Percentiles rank a stretch among this genome's conserved stretches.
Evolutionary conservation across 2,329 filamentous ascomycete species (phyloP).

Genomic region (Apiospora malaysiana): DNA sequence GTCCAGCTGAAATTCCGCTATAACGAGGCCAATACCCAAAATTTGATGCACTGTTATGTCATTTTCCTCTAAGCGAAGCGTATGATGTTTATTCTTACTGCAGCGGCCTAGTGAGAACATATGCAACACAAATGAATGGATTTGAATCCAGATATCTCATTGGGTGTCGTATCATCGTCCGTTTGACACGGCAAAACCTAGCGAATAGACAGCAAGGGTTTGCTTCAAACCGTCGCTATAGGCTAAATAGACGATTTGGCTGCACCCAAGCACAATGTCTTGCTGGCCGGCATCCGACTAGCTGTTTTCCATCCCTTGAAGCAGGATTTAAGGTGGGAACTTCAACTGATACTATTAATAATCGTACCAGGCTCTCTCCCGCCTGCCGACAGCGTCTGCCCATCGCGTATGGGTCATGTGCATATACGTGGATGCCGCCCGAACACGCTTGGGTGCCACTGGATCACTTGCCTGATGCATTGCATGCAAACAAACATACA

Average conservation of each 20-base stretch:
- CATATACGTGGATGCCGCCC: not conserved
- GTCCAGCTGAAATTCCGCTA: slow-evolving; percentile 4
- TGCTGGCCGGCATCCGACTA: not conserved
- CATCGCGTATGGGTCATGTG: slow-evolving; percentile 1
- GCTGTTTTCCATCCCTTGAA: not conserved
- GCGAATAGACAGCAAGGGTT: not conserved
- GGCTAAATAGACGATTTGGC: not conserved
- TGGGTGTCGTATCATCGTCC: not conserved
- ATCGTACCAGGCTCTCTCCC: not conserved
- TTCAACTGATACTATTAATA: not conserved
- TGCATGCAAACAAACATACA: not conserved
- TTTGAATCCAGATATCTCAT: not conserved
- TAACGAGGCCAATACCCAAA: not conserved
- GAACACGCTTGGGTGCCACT: not conserved
- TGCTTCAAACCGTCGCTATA: not conserved
- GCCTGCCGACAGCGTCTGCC: not conserved
- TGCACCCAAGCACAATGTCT: not conserved
- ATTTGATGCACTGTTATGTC: not conserved
- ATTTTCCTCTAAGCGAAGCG: not conserved
- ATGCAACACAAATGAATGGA: slow-evolving; percentile 6
- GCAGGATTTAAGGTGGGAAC: not conserved
- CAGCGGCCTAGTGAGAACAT: not conserved
- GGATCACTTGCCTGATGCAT: not conserved
- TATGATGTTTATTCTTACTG: not conserved
- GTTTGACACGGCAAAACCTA: not conserved